Conservation (phyloP, 116 monocot genomes). For the Posidonia oceanica region DNA sequence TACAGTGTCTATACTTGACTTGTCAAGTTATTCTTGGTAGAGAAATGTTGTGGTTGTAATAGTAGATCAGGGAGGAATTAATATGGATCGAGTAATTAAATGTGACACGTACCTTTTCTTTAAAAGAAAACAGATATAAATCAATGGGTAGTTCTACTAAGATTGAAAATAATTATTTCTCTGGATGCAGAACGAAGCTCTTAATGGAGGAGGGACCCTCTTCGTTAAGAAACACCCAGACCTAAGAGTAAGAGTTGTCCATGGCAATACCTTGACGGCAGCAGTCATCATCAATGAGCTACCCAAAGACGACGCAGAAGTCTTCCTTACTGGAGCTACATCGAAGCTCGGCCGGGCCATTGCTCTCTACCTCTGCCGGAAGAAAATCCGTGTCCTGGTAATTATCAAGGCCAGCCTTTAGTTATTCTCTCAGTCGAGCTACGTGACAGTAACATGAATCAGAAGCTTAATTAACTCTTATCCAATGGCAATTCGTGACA, state of each 20-base stretch:
- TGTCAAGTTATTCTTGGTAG: too few relatives aligned
- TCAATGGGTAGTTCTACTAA: too few relatives aligned
- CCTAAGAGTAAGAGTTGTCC: constrained; percentile 51
- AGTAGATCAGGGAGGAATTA: too few relatives aligned
- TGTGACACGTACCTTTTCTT: too few relatives aligned
- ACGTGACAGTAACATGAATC: background rate
- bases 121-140: too few relatives aligned
- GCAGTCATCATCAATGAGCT: constrained; percentile 61
- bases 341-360: constrained; percentile 50
- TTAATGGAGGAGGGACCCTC: constrained; percentile 72
- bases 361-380: constrained; percentile 71
- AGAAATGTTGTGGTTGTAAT: too few relatives aligned
- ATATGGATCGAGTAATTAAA: too few relatives aligned
- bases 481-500: background rate
- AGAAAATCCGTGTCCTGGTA: constrained; percentile 69
- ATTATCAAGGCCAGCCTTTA: too few relatives aligned
- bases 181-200: constrained; percentile 40
- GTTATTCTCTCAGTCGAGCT: too few relatives aligned
- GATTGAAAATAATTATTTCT: background rate
- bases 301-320: constrained; percentile 37
- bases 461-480: background rate
- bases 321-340: constrained; percentile 38
- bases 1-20: too few relatives aligned
- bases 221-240: constrained; percentile 57
- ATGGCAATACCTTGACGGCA: constrained; percentile 73